Evolutionary conservation across 768 basidiomycete species (phyloP), one percentile per base, ranked within the genome.

Genomic region (Dacryopinax spathularia): DNA sequence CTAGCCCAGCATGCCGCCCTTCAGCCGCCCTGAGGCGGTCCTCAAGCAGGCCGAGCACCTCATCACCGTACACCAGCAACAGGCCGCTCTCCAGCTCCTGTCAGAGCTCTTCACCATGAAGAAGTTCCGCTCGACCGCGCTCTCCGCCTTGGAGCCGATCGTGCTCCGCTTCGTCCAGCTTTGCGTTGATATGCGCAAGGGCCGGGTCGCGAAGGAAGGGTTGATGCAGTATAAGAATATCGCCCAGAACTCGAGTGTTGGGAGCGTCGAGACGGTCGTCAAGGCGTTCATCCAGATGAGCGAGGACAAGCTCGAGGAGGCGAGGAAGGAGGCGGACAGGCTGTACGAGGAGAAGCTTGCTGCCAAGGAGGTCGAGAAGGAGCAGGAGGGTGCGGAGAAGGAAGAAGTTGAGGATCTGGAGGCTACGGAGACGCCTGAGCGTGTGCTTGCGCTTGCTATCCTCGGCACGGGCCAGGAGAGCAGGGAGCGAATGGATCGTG

Each of bases 161-260:
- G 88, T 97, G 81, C 77, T 91, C 68, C 88, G 91, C 64, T 97
- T 95, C 77, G 84, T 98, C 77, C 90, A 94, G 71, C 88, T 99
- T 59, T 98, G 92, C 72, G 92, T 97, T 65, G 87, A 91, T 66
- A 86, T 96, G 82, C 84, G 91, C 68, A 93, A 94, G 75, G 93
- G 93, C 0, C 82, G 91, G 29, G 87, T 89, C 29, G 94, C 93
- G 25, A 93, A 95, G 74, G 92, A 94, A 72, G 94, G 91, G 25
- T 83, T 98, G 59, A 91, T 95, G 85, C 88, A 91, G 72, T 96
- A 91, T 83, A 97, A 96, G 78, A 97, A 97, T 73, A 92, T 96
- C 69, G 92, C 92, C 0, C 95, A 99, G 71, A 92, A 94, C 69
- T 85, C 87, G 22, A 90, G 84, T 73, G 91, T 97, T 39, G 83